A percentile compares a stretch with the other conserved stretches of the same genome.
Conservation (phyloP, 345 rosid genomes). For the Pugionium dolabratum region DNA sequence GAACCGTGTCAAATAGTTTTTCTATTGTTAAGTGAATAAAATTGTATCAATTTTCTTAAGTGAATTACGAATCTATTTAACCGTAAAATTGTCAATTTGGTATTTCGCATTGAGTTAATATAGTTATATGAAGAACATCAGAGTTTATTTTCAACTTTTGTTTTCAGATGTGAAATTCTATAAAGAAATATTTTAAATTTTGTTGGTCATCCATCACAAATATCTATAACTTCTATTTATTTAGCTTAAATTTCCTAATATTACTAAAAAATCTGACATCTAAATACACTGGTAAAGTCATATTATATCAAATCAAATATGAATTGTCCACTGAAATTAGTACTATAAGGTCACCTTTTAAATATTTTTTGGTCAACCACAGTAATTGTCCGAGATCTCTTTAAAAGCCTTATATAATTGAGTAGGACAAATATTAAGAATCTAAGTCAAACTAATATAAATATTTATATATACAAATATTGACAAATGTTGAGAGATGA, state of each 20-base stretch:
- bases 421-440: background rate
- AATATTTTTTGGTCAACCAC: background rate
- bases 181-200: background rate
- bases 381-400: slow-evolving; percentile 13
- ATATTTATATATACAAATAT: background rate
- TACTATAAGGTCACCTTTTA: background rate
- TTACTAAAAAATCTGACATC: too few species aligned
- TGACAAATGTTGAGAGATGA: background rate
- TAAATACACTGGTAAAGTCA: background rate
- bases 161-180: background rate
- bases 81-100: background rate
- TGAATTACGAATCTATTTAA: background rate
- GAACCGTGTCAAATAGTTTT: slow-evolving; percentile 31
- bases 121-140: background rate
- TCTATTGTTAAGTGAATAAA: slow-evolving; percentile 23
- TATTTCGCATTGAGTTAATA: background rate
- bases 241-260: background rate
- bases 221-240: background rate
- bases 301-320: background rate
- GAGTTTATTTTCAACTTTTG: background rate
- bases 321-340: background rate
- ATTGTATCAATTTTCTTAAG: background rate
- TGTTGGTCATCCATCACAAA: background rate
- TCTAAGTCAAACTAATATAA: slow-evolving; percentile 2
- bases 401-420: background rate